Evolutionary conservation across 306 rosid genomes (phyloP), one percentile per base, ranked within the genome.

Genomic region (Vachellia pachyceras): DNA sequence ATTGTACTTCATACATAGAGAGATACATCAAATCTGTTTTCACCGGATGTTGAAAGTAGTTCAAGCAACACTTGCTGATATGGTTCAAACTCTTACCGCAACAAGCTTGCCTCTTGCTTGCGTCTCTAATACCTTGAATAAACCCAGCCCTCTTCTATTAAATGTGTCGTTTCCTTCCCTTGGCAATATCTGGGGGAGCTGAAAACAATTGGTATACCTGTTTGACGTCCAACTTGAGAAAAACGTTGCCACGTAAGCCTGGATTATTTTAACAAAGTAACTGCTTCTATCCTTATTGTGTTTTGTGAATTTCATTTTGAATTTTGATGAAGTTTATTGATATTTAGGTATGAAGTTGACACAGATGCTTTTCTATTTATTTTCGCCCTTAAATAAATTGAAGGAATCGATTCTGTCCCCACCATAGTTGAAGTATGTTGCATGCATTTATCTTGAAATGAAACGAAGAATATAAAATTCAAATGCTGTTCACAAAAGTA

Each of bases 301-400:
- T 33, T n/a, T n/a, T n/a, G 77, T 57, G 61, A 65, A 77, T 72
- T 58, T 75, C 79, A 63, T 82, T 70, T 70, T n/a, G n/a, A n/a
- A n/a, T n/a, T n/a, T n/a, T 70, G 17, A 42, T n/a, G 7, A 86
- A 79, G 67, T 78, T 72, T 69, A 80, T 76, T 90, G 86, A 90
- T 86, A 77, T 78, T 75, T 86, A 95, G 99, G 97, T 90, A 87
- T 86, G 99, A 95, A 72, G 90, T 95, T 89, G 99, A 95, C 80
- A 93, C 99, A 14, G 99, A 95, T 89, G 99, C 99, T 65, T 93
- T 93, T 89, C 93, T 95, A 78, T 91, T 97, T 69, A 94, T 93
- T 77, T 85, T 95, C 83, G 99, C 97, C 50, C 99, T 95, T 85
- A 98, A 95, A 83, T 92, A 93, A 57, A 95, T 95, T 84, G 93